Evolutionary conservation across 2,329 filamentous ascomycete species (phyloP), one percentile per base, ranked within the genome.

Genomic region (Colletotrichum sp.): DNA sequence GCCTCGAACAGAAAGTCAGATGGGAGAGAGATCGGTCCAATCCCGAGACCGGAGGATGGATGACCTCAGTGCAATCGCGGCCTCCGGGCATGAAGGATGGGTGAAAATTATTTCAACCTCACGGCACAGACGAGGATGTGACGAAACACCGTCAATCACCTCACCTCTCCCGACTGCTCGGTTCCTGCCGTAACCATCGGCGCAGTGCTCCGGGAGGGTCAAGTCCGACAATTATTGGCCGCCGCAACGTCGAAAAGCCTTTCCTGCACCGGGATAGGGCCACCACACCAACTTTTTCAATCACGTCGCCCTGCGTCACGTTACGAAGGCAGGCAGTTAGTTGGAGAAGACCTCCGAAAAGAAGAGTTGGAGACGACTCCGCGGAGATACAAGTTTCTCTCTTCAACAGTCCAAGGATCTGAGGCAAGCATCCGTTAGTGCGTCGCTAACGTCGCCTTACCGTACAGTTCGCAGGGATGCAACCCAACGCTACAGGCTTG

Each of bases 361-460:
- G 10, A n/a, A 52, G 44, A 52, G n/a, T 52, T 52, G n/a, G 66
- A 68, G 64, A 57, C 44, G 15, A 24, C 26, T 52, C 74, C 74
- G 74, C 74, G 74, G 74, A 76, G 64, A 76, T 73, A 64, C 64
- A 73, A 76, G 39, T 65, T 73, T 49, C 69, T 30, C 16, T 64
- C 57, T 74, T 52, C 44, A 21, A 52, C 44, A 52, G n/a, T 24
- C n/a, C 74, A 21, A 76, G 74, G 70, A 76, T 76, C 74, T 65
- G 64, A 73, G 59, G 74, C 70, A 74, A 59, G 70, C 70, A 76
- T 76, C 59, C 63, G 24, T 73, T 74, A 76, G 70, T 68, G 70
- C 32, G n/a, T 73, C 74, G 74, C 70, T 69, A 76, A 68, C 16
- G 64, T 74, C 68, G 49, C 74, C 49, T 30, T 69, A 69, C 70